Percentiles rank a stretch among this genome's conserved stretches.
phyloP scores from a whole-genome alignment of 306 rosid genomes.

The Medicago truncatula region MtrunA17r5.0-ANR NC_053045.1:31710001-31710500 shows the following conservation, averaged over 20 bases:
- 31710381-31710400: constrained; percentile 89
- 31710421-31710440: constrained; percentile 50
- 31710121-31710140: no score
- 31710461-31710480: constrained; percentile 33
- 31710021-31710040: no score
- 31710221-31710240: constrained; percentile 49
- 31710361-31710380: constrained; percentile 56
- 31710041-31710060: no score
- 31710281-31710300: neutral
- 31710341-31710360: constrained; percentile 50
- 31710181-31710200: constrained; percentile 63
- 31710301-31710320: neutral
- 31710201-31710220: constrained; percentile 43
- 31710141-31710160: neutral
- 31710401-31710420: constrained; percentile 79
- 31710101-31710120: no score
- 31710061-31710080: no score
- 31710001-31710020: no score
- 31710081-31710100: no score
- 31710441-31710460: constrained; percentile 36
- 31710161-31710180: constrained; percentile 42
- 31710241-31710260: neutral
- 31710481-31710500: constrained; percentile 26
- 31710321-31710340: neutral
- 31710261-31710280: neutral